phyloP scores from a whole-genome alignment of 345 rosid species.

The Turritis glabra region DNA sequence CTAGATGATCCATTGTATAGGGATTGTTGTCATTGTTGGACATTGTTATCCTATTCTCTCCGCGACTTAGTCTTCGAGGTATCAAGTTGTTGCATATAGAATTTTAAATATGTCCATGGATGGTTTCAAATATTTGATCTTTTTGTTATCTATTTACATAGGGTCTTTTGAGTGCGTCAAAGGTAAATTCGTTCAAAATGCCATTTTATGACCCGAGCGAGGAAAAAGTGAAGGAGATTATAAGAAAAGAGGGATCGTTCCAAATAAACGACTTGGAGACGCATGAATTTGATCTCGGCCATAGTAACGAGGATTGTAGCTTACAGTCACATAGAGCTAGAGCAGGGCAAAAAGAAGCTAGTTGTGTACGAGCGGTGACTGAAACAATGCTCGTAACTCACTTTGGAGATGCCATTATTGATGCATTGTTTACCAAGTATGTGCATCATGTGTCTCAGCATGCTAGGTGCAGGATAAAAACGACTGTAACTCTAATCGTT shows the following conservation, averaged over 20 bases:
- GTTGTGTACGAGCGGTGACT: slow-evolving; percentile 55
- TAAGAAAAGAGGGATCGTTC: slow-evolving; percentile 46
- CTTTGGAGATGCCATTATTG: slow-evolving; percentile 46
- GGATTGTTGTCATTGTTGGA: background rate
- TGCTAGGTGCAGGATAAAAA: slow-evolving; percentile 33
- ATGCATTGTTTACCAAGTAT: slow-evolving; percentile 43
- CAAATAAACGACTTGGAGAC: slow-evolving; percentile 24
- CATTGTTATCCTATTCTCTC: background rate
- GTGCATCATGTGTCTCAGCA: slow-evolving; percentile 29
- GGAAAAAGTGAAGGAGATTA: slow-evolving; percentile 33
- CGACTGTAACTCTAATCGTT: slow-evolving; percentile 20
- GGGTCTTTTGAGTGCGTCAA: slow-evolving; percentile 41
- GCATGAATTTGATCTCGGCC: slow-evolving; percentile 23
- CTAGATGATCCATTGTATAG: background rate
- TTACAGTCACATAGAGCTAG: slow-evolving; percentile 17
- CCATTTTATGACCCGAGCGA: slow-evolving; percentile 34
- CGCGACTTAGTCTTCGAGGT: slow-evolving; percentile 45
- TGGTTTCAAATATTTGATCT: background rate
- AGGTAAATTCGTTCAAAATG: slow-evolving; percentile 41
- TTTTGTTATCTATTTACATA: background rate
- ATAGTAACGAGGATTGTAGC: slow-evolving; percentile 1
- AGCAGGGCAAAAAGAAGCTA: slow-evolving; percentile 38
- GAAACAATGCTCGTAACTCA: slow-evolving; percentile 59
- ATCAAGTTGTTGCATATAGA: background rate
- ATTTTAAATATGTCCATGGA: background rate